Percentiles rank a stretch among this genome's conserved stretches.
Conservation (phyloP, 2,329 filamentous ascomycete genomes). For the Colletotrichum sp. region DNA sequence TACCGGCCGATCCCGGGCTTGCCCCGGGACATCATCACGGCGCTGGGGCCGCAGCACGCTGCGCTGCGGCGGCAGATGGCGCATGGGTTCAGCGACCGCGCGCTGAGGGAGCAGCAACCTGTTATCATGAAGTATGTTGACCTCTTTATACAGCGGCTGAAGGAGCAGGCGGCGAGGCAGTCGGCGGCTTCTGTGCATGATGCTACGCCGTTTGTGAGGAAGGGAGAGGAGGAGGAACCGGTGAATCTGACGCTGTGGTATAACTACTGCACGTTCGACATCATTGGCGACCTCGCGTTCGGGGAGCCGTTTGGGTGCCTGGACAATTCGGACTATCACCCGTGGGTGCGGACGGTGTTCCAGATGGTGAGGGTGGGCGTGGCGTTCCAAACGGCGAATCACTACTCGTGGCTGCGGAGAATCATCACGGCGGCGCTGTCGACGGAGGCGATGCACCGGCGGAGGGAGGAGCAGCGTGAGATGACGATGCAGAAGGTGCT, state of each 20-base stretch:
- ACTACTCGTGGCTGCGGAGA: background rate
- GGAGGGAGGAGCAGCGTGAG: background rate
- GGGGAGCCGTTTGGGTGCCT: conserved; percentile 32
- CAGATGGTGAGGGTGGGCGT: background rate
- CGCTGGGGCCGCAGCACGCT: background rate
- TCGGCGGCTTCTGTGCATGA: background rate
- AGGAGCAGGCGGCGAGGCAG: conserved; percentile 26
- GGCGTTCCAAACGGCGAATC: background rate
- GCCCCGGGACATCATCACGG: conserved; percentile 23
- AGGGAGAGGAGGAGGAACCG: background rate
- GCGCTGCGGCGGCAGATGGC: conserved; percentile 17
- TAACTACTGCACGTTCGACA: conserved; percentile 32
- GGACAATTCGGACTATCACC: conserved; percentile 17
- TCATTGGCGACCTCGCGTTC: conserved; percentile 33
- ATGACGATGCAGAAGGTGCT: conserved; percentile 10
- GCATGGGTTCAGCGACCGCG: conserved; percentile 27
- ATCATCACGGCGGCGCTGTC: background rate
- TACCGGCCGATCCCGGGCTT: background rate
- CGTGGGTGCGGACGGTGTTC: conserved; percentile 14
- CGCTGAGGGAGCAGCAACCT: conserved; percentile 27
- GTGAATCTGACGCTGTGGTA: conserved; percentile 29
- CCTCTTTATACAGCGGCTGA: conserved; percentile 40
- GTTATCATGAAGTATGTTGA: conserved; percentile 41
- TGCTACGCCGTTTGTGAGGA: background rate
- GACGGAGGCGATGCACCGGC: background rate